Evolutionary conservation across 2,329 filamentous ascomycete species (phyloP).

Genomic region (Botryosphaeria dothidea): DNA sequence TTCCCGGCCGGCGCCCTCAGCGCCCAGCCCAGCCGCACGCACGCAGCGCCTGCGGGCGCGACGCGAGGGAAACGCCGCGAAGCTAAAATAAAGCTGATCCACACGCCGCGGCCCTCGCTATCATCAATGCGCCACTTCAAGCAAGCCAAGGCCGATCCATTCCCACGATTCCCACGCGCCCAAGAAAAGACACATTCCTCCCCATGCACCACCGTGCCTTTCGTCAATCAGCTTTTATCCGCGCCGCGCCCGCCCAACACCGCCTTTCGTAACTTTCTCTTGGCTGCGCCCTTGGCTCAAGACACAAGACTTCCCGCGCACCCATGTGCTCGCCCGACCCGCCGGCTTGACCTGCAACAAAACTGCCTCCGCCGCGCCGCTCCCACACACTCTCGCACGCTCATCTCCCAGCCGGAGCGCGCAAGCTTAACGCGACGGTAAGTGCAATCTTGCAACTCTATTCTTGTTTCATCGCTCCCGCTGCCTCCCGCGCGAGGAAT

Average conservation of each 20-base stretch:
- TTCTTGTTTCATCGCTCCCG: constrained; percentile 8
- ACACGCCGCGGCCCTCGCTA: constrained; percentile 13
- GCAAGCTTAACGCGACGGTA: neutral
- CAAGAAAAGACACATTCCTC: constrained; percentile 20
- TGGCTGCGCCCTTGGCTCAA: constrained; percentile 6
- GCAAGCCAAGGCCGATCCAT: constrained; percentile 21
- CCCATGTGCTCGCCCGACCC: constrained; percentile 3
- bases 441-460: constrained; percentile 1
- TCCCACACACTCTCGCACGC: neutral
- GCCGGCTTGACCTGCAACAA: neutral
- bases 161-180: constrained; percentile 19
- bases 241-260: constrained; percentile 13
- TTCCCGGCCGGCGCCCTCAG: neutral
- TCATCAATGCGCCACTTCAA: constrained; percentile 19
- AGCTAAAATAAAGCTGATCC: constrained; percentile 19
- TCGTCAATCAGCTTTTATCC: constrained; percentile 5
- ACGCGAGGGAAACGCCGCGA: constrained; percentile 14
- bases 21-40: neutral
- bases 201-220: constrained; percentile 4
- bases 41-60: neutral
- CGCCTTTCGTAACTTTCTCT: constrained; percentile 3
- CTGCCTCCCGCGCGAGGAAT: constrained; percentile 14
- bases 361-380: neutral
- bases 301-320: neutral
- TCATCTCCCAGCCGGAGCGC: neutral